Evolutionary conservation across 495 filamentous ascomycete genomes (phyloP).

Genomic region (Haplographium delicatum): DNA sequence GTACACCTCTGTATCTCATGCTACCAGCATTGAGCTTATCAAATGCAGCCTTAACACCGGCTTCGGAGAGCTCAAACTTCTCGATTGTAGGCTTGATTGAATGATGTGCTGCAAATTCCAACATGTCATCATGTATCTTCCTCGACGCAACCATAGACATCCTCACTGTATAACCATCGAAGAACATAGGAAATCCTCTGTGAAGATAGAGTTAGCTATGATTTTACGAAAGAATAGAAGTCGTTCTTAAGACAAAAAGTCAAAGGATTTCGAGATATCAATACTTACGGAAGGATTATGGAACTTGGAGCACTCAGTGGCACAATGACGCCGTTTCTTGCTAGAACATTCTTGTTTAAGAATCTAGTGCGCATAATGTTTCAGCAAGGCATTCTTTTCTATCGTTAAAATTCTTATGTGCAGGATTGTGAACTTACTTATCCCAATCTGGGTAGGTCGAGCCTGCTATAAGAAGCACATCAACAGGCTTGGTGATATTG

Average conservation of each 20-base stretch:
- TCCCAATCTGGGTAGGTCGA: slow-evolving; percentile 32
- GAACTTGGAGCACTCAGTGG: slow-evolving; percentile 21
- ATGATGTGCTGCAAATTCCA: slow-evolving; percentile 9
- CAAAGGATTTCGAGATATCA: slow-evolving; percentile 15
- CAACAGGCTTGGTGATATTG: slow-evolving; percentile 11
- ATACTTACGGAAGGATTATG: slow-evolving; percentile 11
- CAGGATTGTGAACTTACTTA: slow-evolving; percentile 5
- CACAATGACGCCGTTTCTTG: slow-evolving; percentile 24
- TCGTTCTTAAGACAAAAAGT: background rate
- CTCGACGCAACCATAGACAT: slow-evolving; percentile 25
- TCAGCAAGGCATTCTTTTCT: too few relatives aligned
- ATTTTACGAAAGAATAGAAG: too few relatives aligned
- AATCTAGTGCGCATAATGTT: too few relatives aligned
- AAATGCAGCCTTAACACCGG: slow-evolving; percentile 1
- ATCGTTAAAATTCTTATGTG: background rate
- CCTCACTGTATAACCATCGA: slow-evolving; percentile 28
- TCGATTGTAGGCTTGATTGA: slow-evolving; percentile 6
- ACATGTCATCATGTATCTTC: slow-evolving; percentile 6
- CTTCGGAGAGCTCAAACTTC: slow-evolving; percentile 3
- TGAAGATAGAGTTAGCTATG: too few relatives aligned
- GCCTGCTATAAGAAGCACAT: slow-evolving; percentile 30
- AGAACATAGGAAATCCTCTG: slow-evolving; percentile 25
- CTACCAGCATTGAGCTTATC: background rate
- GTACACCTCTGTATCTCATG: slow-evolving; percentile 12
- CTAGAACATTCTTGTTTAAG: slow-evolving; percentile 21